These are phyloP conservation scores for Stagonosporopsis chrysanthemi DNA, from an alignment of 2,329 filamentous ascomycete genomes.

Conservation along the genomic window DNA sequence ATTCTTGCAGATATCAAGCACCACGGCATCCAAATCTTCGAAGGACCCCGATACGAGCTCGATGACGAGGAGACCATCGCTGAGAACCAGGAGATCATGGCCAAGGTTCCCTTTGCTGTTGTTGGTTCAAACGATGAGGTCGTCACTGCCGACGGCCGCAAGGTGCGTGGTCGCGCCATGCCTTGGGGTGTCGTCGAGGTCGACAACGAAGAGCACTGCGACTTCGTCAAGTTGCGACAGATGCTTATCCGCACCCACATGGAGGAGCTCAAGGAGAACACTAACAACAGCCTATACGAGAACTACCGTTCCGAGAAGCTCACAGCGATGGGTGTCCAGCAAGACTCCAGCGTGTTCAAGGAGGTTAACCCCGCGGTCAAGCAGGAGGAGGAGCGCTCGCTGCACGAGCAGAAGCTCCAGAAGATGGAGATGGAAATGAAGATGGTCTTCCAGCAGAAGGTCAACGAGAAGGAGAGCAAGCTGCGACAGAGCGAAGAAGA, in stretches of 20 bases:
- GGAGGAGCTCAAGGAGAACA: constrained; percentile 99
- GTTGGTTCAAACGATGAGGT: constrained; percentile 97
- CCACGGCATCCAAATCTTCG: constrained; percentile 98
- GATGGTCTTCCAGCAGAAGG: constrained; percentile 99
- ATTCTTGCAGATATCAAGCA: constrained; percentile 96
- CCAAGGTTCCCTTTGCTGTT: constrained; percentile 97
- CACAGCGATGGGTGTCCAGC: constrained; percentile 95
- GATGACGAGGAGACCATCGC: constrained; percentile 99
- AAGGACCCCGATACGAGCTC: constrained; percentile 96
- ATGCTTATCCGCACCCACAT: constrained; percentile 99
- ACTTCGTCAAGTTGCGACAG: constrained; percentile 99
- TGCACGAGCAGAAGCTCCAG: constrained; percentile 99
- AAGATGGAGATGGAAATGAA: constrained; percentile 99
- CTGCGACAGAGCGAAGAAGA: constrained; percentile 99
- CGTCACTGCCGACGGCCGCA: constrained; percentile 86
- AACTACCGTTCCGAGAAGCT: constrained; percentile 99
- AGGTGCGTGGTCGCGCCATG: constrained; percentile 94
- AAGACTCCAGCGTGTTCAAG: constrained; percentile 99
- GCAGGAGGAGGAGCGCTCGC: constrained; percentile 97
- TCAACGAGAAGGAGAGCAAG: constrained; percentile 99
- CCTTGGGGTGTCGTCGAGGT: constrained; percentile 99
- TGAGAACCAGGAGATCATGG: constrained; percentile 99
- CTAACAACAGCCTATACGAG: constrained; percentile 98
- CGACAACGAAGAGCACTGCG: constrained; percentile 99
- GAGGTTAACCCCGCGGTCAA: constrained; percentile 99